These are phyloP conservation scores for Pythium graminicola DNA, from an alignment of 352 stramenopile species.

Conservation along the genomic window DNA sequence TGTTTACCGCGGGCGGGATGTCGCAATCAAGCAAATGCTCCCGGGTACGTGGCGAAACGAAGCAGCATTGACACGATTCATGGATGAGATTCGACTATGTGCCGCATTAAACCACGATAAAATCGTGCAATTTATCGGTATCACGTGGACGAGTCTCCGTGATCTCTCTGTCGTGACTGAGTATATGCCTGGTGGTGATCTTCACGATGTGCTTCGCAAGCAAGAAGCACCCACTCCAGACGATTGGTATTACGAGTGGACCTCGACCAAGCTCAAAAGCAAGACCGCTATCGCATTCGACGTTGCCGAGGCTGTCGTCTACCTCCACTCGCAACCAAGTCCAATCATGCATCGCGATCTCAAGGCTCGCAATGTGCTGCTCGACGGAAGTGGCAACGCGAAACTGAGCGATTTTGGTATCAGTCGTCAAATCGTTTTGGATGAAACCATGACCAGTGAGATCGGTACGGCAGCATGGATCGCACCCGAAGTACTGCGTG, in stretches of 20 bases:
- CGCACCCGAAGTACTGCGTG: constrained; percentile 26
- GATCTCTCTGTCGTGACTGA: background rate
- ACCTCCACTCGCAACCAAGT: background rate
- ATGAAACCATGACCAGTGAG: constrained; percentile 27
- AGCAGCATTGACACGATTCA: background rate
- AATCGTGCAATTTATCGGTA: background rate
- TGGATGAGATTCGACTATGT: background rate
- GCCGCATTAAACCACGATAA: background rate
- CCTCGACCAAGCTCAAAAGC: background rate
- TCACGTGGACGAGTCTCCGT: background rate
- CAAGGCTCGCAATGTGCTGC: background rate
- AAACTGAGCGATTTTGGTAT: constrained; percentile 27
- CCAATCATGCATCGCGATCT: background rate
- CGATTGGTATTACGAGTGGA: background rate
- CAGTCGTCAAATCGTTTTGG: constrained; percentile 11
- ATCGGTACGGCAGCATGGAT: constrained; percentile 28
- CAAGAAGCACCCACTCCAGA: background rate
- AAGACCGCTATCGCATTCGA: background rate
- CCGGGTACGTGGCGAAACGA: background rate
- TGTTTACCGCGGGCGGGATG: background rate
- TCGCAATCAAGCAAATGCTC: background rate
- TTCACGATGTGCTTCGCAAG: background rate
- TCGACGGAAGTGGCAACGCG: background rate
- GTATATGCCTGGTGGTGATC: background rate
- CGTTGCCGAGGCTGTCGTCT: background rate